Conservation (phyloP, 2,329 filamentous ascomycete species). For the Paecilomyces sp. region DNA sequence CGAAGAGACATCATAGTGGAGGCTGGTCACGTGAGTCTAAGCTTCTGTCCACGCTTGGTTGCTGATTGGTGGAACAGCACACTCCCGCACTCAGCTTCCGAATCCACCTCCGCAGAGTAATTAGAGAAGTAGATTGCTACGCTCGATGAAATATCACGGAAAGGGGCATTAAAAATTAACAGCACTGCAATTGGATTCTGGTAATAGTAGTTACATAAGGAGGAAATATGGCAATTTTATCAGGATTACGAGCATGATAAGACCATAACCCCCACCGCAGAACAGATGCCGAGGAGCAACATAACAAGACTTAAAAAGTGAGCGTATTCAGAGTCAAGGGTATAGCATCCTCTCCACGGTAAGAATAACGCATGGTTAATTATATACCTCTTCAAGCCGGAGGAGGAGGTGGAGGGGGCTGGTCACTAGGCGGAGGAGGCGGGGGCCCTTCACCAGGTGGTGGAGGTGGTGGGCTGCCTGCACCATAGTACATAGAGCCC, state of each 20-base stretch:
- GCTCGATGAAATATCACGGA: neutral
- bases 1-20: no score
- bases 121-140: neutral
- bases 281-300: neutral
- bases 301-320: neutral
- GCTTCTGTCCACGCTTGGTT: no score
- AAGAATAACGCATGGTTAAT: neutral
- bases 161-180: neutral
- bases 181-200: neutral
- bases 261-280: neutral
- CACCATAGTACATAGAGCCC: constrained; percentile 31
- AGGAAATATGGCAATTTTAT: neutral
- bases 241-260: neutral
- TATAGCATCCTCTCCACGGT: neutral
- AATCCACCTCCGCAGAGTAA: neutral
- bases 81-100: neutral
- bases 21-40: no score
- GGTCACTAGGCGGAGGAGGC: constrained; percentile 21
- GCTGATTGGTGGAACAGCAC: no score
- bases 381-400: neutral
- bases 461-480: constrained; percentile 31
- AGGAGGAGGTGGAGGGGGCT: neutral
- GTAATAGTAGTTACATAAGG: neutral
- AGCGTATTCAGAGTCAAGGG: neutral
- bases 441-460: constrained; percentile 36